phyloP scores from a whole-genome alignment of 2,329 filamentous ascomycete species.

The Orbilia blumenaviensis region DNA sequence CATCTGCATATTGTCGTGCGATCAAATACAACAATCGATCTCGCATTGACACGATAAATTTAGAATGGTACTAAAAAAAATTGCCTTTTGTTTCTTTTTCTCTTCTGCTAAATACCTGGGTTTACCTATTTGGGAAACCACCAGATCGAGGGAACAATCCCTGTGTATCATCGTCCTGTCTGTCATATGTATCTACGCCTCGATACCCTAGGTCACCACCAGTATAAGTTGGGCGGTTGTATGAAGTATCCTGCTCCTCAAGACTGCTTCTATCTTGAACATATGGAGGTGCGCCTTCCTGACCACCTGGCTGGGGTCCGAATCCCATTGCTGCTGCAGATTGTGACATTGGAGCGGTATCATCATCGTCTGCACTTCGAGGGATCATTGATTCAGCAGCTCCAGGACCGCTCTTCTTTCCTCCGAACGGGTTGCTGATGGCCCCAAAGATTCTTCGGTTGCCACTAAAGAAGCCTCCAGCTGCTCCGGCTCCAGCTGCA shows the following conservation, averaged over 20 bases:
- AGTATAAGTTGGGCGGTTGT: conserved; percentile 2
- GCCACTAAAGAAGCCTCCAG: conserved; percentile 22
- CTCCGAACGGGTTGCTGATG: conserved; percentile 26
- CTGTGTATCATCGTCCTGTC: conserved; percentile 31
- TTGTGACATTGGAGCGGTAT: conserved; percentile 41
- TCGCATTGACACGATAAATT: conserved; percentile 4
- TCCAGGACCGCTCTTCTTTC: conserved; percentile 2
- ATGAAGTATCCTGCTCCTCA: conserved; percentile 46
- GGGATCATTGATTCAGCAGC: conserved; percentile 33
- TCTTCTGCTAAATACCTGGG: background rate
- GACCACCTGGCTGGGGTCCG: conserved; percentile 11
- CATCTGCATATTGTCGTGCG: background rate
- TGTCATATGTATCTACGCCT: conserved; percentile 45
- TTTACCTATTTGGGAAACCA: conserved; percentile 24
- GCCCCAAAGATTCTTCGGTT: conserved; percentile 30
- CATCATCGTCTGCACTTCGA: background rate
- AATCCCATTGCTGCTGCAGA: conserved; percentile 46
- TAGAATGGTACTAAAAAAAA: background rate
- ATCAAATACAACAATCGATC: background rate
- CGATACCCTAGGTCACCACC: conserved; percentile 49
- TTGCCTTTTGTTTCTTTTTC: too few species aligned
- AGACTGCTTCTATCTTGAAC: conserved; percentile 47
- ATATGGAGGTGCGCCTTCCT: conserved; percentile 26
- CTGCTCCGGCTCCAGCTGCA: conserved; percentile 3
- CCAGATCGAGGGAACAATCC: conserved; percentile 36